A percentile compares a stretch with the other conserved stretches of the same genome.
Conservation (phyloP, 768 basidiomycete genomes). For the Suillus decipiens region DNA sequence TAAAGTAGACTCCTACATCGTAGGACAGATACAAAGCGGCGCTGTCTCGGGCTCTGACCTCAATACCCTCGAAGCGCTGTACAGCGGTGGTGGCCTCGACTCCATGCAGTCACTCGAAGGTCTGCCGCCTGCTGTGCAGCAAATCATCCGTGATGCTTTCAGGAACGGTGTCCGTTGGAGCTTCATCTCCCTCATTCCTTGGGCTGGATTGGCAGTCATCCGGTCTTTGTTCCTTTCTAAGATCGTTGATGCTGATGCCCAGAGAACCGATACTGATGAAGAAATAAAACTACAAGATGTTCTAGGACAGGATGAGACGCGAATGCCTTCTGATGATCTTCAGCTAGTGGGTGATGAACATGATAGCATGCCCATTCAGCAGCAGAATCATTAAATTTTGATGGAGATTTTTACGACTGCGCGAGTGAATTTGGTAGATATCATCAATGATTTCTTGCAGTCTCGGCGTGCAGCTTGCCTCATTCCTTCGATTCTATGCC, state of each 20-base stretch:
- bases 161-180: slow-evolving; percentile 41
- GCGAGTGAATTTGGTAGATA: background rate
- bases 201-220: slow-evolving; percentile 40
- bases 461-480: background rate
- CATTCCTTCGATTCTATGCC: background rate
- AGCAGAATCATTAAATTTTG: background rate
- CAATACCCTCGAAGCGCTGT: slow-evolving; percentile 23
- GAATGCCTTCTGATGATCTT: background rate
- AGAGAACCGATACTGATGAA: background rate
- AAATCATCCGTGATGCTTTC: slow-evolving; percentile 43
- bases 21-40: slow-evolving; percentile 25
- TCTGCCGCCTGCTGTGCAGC: slow-evolving; percentile 38
- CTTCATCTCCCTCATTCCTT: slow-evolving; percentile 52
- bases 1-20: slow-evolving; percentile 40
- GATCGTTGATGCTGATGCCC: slow-evolving; percentile 34
- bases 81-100: slow-evolving; percentile 28
- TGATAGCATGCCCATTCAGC: background rate
- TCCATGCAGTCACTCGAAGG: slow-evolving; percentile 39
- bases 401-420: background rate
- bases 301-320: background rate
- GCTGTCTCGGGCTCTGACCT: slow-evolving; percentile 33
- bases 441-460: background rate
- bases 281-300: background rate
- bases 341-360: background rate
- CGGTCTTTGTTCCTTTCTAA: slow-evolving; percentile 40